Evolutionary conservation across 257 asterid genomes (phyloP), one percentile per base, ranked within the genome.

Genomic region (Nicotiana benthamiana): DNA sequence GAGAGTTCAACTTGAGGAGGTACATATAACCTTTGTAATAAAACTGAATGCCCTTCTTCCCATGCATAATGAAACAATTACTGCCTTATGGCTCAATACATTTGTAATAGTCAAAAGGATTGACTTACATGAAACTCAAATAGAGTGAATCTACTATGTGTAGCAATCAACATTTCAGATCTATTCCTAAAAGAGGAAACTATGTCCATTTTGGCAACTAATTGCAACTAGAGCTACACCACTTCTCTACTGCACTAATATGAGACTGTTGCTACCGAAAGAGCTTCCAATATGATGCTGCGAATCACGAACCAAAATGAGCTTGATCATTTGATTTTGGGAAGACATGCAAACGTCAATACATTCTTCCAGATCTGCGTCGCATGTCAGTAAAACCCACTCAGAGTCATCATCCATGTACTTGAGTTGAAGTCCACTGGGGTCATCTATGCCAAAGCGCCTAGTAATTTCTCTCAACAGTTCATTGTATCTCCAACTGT

Each of bases 391-490:
- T 15, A 95, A 77, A 16, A 95, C 97, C 98, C 99, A 95, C 75
- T 95, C 99, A 11, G 90, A 85, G 67, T 95, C 99, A 17, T 95
- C 99, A 18, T 95, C 99, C 85, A 93, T 86, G 86, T 95, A 95
- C 43, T 92, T 95, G 83, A 95, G 90, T 81, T 85, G 92, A 80
- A 87, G 87, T 27, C 89, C 85, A 1, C 84, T 75, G 12, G 83
- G 63, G 66, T 85, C 87, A 60, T 83, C 89, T 63, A 92, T 84
- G 26, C 97, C 95, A 32, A 95, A 95, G 16, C 98, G 85, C 80
- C 90, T 81, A 1, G 87, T 82, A 7, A 90, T 88, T 68, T 93
- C 98, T 52, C 77, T 87, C 82, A 90, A 24, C 59, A 95, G 77
- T 68, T 95, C 97, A 11, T 78, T 53, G 87, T 89, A 92, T 40